Percentiles rank a stretch among this genome's conserved stretches.
Conservation (phyloP, 2,329 filamentous ascomycete genomes). For the Aspergillus novoparasiticus region DNA sequence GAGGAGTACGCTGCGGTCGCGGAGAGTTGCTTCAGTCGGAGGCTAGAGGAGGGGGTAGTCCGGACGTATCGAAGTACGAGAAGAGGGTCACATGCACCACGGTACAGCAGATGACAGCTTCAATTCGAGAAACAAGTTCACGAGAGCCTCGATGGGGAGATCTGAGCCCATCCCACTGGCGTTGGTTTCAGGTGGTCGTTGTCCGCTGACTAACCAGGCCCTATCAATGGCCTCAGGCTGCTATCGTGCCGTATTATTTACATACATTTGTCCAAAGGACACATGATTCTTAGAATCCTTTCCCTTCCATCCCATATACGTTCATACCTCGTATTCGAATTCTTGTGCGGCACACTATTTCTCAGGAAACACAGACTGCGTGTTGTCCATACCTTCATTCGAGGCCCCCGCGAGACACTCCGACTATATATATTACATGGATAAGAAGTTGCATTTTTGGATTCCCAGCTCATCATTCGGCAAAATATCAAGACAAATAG, state of each 20-base stretch:
- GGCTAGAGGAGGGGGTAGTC: conserved; percentile 9
- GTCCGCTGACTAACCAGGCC: conserved; percentile 22
- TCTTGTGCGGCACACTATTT: too few species aligned
- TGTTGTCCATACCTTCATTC: too few species aligned
- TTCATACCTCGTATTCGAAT: too few species aligned
- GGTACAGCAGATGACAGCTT: conserved; percentile 5
- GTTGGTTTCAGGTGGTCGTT: conserved; percentile 18
- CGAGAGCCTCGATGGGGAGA: conserved; percentile 11
- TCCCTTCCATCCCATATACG: too few species aligned
- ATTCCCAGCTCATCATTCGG: too few species aligned
- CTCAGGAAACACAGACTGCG: too few species aligned
- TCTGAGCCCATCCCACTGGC: conserved; percentile 13
- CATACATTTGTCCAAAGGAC: background rate
- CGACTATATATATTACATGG: background rate
- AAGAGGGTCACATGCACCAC: conserved; percentile 13
- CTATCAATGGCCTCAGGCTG: conserved; percentile 16
- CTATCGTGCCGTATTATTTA: background rate
- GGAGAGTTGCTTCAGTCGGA: background rate
- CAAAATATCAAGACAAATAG: background rate
- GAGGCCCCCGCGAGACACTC: too few species aligned
- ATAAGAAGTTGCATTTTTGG: background rate
- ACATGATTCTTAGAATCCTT: too few species aligned
- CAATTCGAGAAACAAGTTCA: conserved; percentile 5
- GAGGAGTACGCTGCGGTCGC: conserved; percentile 12
- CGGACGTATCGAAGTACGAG: conserved; percentile 2